Percentiles rank a stretch among this genome's conserved stretches.
Evolutionary conservation across 208 protist species (phyloP).

Genomic region (Leishmania tarentolae): DNA sequence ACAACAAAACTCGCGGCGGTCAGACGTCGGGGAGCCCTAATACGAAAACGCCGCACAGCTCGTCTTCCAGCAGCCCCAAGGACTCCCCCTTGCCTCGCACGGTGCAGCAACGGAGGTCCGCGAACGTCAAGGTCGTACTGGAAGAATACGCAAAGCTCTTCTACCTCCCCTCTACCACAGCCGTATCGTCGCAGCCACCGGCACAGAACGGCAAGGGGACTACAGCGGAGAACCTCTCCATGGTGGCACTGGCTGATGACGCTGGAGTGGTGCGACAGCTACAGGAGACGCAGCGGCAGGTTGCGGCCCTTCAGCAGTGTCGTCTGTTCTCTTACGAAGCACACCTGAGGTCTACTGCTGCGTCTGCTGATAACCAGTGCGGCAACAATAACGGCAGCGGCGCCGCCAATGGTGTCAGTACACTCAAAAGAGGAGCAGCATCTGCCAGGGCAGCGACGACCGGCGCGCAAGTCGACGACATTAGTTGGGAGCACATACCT

Average conservation of each 20-base stretch:
- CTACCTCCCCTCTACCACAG: constrained; percentile 6
- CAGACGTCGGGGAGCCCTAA: neutral
- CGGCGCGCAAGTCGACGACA: neutral
- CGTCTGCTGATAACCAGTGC: neutral
- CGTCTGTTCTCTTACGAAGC: constrained; percentile 24
- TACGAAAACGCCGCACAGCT: neutral
- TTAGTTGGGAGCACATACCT: constrained; percentile 21
- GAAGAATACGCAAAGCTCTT: constrained; percentile 25
- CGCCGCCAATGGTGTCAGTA: neutral
- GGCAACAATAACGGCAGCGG: neutral
- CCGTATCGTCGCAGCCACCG: neutral
- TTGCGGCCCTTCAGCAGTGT: constrained; percentile 19
- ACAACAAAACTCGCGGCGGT: constrained; percentile 3
- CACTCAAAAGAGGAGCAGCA: neutral
- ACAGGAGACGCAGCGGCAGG: constrained; percentile 14
- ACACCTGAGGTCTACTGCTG: constrained; percentile 1
- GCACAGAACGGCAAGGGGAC: neutral
- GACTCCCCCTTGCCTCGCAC: neutral
- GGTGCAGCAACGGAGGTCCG: constrained; percentile 8
- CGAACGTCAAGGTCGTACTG: constrained; percentile 12
- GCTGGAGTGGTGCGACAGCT: constrained; percentile 13
- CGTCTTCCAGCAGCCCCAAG: neutral
- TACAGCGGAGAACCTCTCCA: neutral
- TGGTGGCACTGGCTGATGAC: neutral
- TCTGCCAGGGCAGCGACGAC: neutral